Evolutionary conservation across 352 stramenopile species (phyloP), one percentile per base, ranked within the genome.

Genomic region (Plasmopara viticola): DNA sequence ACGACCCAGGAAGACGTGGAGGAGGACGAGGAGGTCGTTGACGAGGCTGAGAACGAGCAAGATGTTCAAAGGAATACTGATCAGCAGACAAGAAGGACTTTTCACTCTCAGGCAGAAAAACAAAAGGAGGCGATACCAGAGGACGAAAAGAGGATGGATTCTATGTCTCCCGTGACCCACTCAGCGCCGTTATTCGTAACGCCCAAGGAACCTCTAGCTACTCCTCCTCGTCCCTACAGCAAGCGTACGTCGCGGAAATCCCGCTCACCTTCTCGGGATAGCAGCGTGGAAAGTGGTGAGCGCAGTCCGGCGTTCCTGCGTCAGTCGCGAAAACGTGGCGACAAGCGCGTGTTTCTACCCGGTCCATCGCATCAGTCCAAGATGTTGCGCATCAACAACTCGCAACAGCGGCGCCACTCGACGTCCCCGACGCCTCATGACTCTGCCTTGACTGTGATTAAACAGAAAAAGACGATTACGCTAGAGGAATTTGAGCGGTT

Each of bases 401-500:
- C 58, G 5, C 63, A 66, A 41, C 46, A 54, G 6, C 54, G 62
- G 44, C 54, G 66, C 15, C 66, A 68, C 35, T 71, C 66, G 0
- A 55, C 41, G 29, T 72, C 66, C 4, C 55, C 58, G 12, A 73
- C 71, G 44, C 68, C 74, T 3, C 60, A 69, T 20, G 72, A 81
- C 39, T 86, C 76, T 15, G 74, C 78, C 8, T 46, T 78, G 25
- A 53, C 74, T 9, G 67, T 81, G 46, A 83, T 90, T 48, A 87
- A 87, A 51, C 74, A 86, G 56, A 78, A 82, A 57, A 89, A 89
- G 51, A 70, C 74, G 0, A 92, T 92, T 34, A 84, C 68, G 3
- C 79, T 79, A 35, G 77, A 89, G 44, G 81, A 92, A 42, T 90
- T 86, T 46, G 73, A 92, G 48, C 68, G 69, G 0, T 60, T 92